Evolutionary conservation across 805 yeast species (phyloP).

Genomic region (Helenozyma rhizophorensis): DNA sequence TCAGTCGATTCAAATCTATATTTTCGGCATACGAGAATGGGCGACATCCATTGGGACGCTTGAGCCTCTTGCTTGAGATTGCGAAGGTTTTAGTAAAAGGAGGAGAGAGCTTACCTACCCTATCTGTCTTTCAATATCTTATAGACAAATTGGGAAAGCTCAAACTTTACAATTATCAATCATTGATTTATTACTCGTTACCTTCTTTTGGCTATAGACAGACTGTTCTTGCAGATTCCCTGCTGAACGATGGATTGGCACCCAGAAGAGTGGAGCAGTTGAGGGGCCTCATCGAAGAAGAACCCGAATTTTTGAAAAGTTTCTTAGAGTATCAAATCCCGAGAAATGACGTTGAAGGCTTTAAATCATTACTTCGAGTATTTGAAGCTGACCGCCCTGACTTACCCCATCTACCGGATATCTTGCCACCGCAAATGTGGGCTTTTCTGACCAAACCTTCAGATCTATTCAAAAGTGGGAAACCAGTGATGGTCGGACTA

Average conservation of each 20-base stretch:
- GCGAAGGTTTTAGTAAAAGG: constrained; percentile 10
- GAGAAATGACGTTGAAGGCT: constrained; percentile 15
- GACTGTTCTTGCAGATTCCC: constrained; percentile 18
- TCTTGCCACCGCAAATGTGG: too few relatives aligned
- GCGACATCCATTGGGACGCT: constrained; percentile 7
- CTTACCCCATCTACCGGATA: too few relatives aligned
- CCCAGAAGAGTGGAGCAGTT: constrained; percentile 20
- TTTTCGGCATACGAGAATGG: constrained; percentile 15
- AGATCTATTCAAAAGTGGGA: constrained; percentile 3
- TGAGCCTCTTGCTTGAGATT: constrained; percentile 7
- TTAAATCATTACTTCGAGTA: constrained; percentile 24
- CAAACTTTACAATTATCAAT: constrained; percentile 22
- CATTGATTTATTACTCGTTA: constrained; percentile 24
- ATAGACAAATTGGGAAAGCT: constrained; percentile 21
- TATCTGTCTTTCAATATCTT: constrained; percentile 20
- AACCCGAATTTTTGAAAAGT: constrained; percentile 26
- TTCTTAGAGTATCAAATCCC: constrained; percentile 23
- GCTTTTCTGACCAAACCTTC: constrained; percentile 3
- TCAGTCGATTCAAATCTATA: constrained; percentile 13
- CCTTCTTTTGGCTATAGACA: constrained; percentile 19
- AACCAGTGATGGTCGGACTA: constrained; percentile 15
- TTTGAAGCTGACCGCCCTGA: constrained; percentile 18
- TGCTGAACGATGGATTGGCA: constrained; percentile 2
- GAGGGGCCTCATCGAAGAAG: constrained; percentile 19
- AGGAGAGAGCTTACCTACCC: constrained; percentile 21